Percentiles rank a stretch among this genome's conserved stretches.
Conservation (phyloP, 2,329 filamentous ascomycete genomes). For the Ilyonectria robusta region DNA sequence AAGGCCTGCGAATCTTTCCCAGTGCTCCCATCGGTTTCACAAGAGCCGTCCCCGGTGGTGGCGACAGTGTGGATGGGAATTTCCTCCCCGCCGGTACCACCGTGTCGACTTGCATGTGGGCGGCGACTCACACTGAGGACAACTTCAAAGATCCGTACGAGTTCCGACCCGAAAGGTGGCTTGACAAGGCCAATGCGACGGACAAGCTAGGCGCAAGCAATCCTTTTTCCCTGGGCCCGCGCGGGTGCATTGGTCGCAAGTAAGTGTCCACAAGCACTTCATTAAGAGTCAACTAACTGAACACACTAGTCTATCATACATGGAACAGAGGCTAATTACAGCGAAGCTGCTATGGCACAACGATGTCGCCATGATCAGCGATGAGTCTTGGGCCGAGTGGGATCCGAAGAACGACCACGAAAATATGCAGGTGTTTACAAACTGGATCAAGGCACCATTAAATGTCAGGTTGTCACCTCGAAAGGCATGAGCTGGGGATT, state of each 20-base stretch:
- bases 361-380: slow-evolving; percentile 52
- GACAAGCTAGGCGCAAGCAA: slow-evolving; percentile 61
- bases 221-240: slow-evolving; percentile 63
- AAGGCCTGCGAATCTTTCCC: slow-evolving; percentile 59
- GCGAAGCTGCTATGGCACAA: slow-evolving; percentile 64
- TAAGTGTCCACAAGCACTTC: background rate
- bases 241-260: slow-evolving; percentile 62
- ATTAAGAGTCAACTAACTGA: slow-evolving; percentile 26
- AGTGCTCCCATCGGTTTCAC: slow-evolving; percentile 45
- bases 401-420: slow-evolving; percentile 42
- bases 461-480: slow-evolving; percentile 28
- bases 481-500: background rate
- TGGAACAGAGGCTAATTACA: slow-evolving; percentile 65
- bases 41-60: slow-evolving; percentile 51
- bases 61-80: slow-evolving; percentile 29
- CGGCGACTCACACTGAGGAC: slow-evolving; percentile 56
- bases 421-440: slow-evolving; percentile 45
- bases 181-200: slow-evolving; percentile 55
- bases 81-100: slow-evolving; percentile 22
- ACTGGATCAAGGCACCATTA: slow-evolving; percentile 49
- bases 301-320: slow-evolving; percentile 60
- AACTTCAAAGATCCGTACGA: slow-evolving; percentile 61
- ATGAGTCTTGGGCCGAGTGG: slow-evolving; percentile 44
- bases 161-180: slow-evolving; percentile 65
- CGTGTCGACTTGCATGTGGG: slow-evolving; percentile 48